phyloP scores from a whole-genome alignment of 2,329 filamentous ascomycete species.

The Stagonosporopsis rhizophila region DNA sequence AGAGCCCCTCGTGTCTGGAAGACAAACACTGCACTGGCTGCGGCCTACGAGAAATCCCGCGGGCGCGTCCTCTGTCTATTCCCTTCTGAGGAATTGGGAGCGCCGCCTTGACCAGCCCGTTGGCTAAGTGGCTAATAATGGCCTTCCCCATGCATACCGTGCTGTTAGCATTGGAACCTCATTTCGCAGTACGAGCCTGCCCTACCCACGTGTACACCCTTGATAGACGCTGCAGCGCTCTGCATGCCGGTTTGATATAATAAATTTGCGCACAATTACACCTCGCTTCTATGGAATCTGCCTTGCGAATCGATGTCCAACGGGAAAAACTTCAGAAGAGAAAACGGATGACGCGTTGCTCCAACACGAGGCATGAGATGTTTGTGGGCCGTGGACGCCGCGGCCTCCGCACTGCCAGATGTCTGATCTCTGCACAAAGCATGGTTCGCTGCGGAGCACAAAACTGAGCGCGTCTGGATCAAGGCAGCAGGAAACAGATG shows the following conservation, averaged over 20 bases:
- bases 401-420: conserved; percentile 3
- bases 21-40: not conserved
- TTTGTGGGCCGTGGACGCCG: conserved; percentile 9
- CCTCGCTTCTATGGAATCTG: conserved; percentile 6
- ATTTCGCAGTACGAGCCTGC: conserved; percentile 18
- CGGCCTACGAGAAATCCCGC: conserved; percentile 1
- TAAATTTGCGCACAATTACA: not conserved
- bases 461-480: conserved; percentile 13
- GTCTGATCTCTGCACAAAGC: conserved; percentile 4
- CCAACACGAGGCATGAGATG: conserved; percentile 4
- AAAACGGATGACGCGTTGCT: not conserved
- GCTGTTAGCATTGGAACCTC: conserved; percentile 9
- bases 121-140: conserved; percentile 14
- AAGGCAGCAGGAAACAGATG: conserved; percentile 9
- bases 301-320: conserved; percentile 1
- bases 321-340: not conserved
- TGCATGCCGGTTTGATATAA: not conserved
- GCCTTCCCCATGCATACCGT: conserved; percentile 5
- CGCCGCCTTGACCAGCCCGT: conserved; percentile 1
- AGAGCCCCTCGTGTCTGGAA: not conserved
- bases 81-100: conserved; percentile 1
- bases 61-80: not conserved
- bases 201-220: conserved; percentile 10
- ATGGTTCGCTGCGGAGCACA: conserved; percentile 8
- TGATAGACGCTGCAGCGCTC: not conserved